Base-by-base conservation (phyloP, 2,329 filamentous ascomycete genomes). In the Pyrenophora teres region DNA sequence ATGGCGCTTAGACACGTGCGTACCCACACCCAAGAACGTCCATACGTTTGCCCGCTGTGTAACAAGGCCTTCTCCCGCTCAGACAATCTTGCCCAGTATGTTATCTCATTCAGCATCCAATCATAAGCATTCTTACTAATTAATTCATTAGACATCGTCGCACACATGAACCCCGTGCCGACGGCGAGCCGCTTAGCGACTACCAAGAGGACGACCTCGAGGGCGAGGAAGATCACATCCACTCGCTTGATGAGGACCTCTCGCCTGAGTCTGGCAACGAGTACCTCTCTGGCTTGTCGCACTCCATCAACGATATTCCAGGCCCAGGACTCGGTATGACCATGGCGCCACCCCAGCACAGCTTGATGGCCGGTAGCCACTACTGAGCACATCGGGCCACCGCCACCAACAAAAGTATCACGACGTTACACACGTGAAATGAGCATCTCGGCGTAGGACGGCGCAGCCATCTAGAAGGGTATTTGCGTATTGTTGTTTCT, bases 21-120 rank as follows among this genome's bases (percentile, higher is more conserved):
- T 79, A 99, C 94, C 70, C 94, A 99, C 82, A 99, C 94, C 50
- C 94, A 99, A 82, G 94, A 99, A 82, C 90, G 93, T 79, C 94
- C 94, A 66, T 99, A 99, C 78, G 88, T 95, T 73, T 99, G 94
- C 84, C 89, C 90, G 65, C 88, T 96, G 76, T 99, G 94, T 85
- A 96, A 90, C 83, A 97, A 97, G 82, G 93, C 93, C 62, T 99
- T 99, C 77, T 97, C 94, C 54, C 84, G 94, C 78, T 97, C 93
- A 70, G 94, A 99, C 80, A 99, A 99, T 76, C 88, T 99, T 77
- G 94, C 94, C 76, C 94, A 99, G 89, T 96, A 91, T 76, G 82
- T 65, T 40, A 21, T 37, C 40, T 39, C 47, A 37, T 46, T 48
- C 37, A 40, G 52, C 46, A 39, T 54, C 44, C 40, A 59, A 55